Base-by-base conservation (phyloP, 768 basidiomycete species). In the Hortiboletus campestris region DNA sequence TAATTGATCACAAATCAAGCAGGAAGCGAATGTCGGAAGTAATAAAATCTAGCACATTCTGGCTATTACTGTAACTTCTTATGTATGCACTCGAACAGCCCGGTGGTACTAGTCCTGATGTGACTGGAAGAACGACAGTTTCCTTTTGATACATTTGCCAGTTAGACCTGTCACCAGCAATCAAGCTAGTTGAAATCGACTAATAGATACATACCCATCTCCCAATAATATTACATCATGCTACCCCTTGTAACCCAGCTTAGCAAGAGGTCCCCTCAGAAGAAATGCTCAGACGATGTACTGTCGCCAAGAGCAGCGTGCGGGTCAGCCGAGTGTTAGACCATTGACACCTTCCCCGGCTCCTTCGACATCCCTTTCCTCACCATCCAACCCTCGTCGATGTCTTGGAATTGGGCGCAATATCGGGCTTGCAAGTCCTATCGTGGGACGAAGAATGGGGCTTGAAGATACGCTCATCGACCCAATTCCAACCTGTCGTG, bases 301-400 rank as follows among this genome's bases (percentile, higher is more conserved):
- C 8, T 14, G 13, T 36, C 28, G 16, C 34, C 39, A 32, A 47
- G 29, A 46, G 31, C 16, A 20, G 13, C 34, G n/a, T 9, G 22
- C 1, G 29, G 16, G 8, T 66, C 48, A 67, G 31, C 66, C 49
- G 6, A 81, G 73, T 19, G 70, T 84, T 62, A 92, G 71, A 20
- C 86, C 78, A 58, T 83, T 79, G 35, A 92, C 89, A 12, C 81
- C 89, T 56, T 91, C 88, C 6, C 88, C 90, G 16, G 89, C 87
- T 36, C 89, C 88, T 61, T 89, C 88, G 9, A 92, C 75, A 57
- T 89, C 88, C 55, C 81, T 77, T 61, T 88, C 85, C 49, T 87
- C 87, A 6, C 78, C 79, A 29, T 82, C 82, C 52, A 75, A 71
- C 35, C 80, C 68, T 35, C 78, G 75, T 59, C 83, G 65, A 46